A percentile compares a stretch with the other conserved stretches of the same genome.
phyloP scores from a whole-genome alignment of 805 yeast species.

The Cyberlindnera galapagoensis region DNA sequence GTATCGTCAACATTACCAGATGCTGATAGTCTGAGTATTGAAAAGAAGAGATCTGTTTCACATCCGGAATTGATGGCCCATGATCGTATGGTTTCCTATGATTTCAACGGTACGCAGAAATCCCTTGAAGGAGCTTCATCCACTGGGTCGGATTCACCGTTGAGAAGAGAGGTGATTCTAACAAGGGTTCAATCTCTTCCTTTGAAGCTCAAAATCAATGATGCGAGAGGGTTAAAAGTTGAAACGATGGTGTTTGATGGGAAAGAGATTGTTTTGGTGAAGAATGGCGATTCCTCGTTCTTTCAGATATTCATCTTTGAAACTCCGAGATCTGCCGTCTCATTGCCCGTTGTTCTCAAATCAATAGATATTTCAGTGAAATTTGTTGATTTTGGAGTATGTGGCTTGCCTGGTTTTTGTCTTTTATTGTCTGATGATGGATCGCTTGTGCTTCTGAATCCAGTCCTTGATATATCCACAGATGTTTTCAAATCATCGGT shows the following conservation, averaged over 20 bases:
- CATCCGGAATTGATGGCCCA: conserved; percentile 35
- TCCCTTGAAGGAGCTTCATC: conserved; percentile 36
- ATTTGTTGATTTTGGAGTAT: conserved; percentile 32
- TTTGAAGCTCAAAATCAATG: conserved; percentile 27
- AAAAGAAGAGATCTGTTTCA: conserved; percentile 27
- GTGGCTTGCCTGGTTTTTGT: conserved; percentile 37
- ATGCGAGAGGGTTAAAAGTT: conserved; percentile 28
- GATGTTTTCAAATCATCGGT: conserved; percentile 19
- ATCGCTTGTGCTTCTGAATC: conserved; percentile 42
- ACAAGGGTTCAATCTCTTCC: conserved; percentile 46
- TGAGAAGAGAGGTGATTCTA: conserved; percentile 65
- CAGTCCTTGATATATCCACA: conserved; percentile 47
- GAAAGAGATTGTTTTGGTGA: conserved; percentile 56
- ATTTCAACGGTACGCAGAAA: conserved; percentile 36
- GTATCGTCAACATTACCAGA: conserved; percentile 5
- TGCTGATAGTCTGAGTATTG: conserved; percentile 12
- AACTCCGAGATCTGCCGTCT: conserved; percentile 25
- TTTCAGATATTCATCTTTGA: conserved; percentile 47
- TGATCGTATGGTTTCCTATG: conserved; percentile 40
- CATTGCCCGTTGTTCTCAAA: conserved; percentile 29
- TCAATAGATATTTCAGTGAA: conserved; percentile 26
- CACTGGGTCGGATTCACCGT: conserved; percentile 25
- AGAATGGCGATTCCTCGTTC: conserved; percentile 35
- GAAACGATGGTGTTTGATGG: conserved; percentile 38
- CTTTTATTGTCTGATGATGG: conserved; percentile 32